Evolutionary conservation across 441 rosid species (phyloP).

Genomic region (Brassica balearica): DNA sequence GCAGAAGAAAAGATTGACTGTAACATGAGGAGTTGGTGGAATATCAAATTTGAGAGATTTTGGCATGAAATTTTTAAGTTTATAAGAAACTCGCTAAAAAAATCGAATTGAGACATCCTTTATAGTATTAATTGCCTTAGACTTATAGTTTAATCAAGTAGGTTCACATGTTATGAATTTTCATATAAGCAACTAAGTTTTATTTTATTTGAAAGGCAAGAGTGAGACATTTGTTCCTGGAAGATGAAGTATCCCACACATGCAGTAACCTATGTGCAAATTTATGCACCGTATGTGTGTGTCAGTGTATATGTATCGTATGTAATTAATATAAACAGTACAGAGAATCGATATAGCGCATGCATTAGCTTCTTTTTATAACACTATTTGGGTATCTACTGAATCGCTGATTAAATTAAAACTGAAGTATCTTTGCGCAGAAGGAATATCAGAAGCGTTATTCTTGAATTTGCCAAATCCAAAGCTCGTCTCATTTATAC

Average conservation of each 20-base stretch:
- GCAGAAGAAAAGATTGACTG: slow-evolving; percentile 32
- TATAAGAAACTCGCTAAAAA: no score
- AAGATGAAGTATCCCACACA: slow-evolving; percentile 44
- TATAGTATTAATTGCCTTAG: neutral
- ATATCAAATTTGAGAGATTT: neutral
- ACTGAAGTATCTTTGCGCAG: slow-evolving; percentile 39
- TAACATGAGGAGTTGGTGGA: slow-evolving; percentile 38
- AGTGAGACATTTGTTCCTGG: slow-evolving; percentile 44
- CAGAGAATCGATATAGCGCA: slow-evolving; percentile 28
- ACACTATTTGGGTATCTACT: slow-evolving; percentile 17
- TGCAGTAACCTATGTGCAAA: slow-evolving; percentile 42
- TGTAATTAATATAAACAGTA: slow-evolving; percentile 5
- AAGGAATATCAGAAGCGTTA: slow-evolving; percentile 49
- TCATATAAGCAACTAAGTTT: slow-evolving; percentile 7
- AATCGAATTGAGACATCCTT: neutral
- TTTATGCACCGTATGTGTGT: slow-evolving; percentile 32
- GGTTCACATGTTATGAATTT: slow-evolving; percentile 27
- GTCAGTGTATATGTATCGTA: slow-evolving; percentile 15
- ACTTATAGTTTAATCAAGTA: slow-evolving; percentile 34
- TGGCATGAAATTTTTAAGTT: neutral
- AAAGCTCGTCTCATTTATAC: neutral
- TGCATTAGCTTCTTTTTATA: slow-evolving; percentile 34
- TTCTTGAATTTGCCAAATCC: slow-evolving; percentile 39
- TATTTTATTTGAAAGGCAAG: slow-evolving; percentile 31
- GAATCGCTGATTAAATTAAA: slow-evolving; percentile 16